Evolutionary conservation across 176 grass and related monocot species (phyloP).

Genomic region (Tuctoria greenei): DNA sequence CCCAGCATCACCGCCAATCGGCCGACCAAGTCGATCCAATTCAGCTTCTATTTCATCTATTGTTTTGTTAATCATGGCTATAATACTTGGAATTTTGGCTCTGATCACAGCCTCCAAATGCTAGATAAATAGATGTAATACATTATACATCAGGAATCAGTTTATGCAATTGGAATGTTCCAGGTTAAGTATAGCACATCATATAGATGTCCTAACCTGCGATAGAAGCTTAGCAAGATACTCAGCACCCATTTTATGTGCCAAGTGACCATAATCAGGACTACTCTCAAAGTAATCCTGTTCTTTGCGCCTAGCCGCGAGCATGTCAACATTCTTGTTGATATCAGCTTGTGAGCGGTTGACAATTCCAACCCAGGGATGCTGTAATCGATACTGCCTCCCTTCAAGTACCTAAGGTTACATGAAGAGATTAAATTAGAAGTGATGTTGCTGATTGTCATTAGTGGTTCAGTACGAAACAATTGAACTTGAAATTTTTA

Average conservation of each 20-base stretch:
- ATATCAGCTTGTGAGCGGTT: conserved; percentile 99
- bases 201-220: conserved; percentile 49
- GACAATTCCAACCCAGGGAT: conserved; percentile 97
- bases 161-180: conserved; percentile 3
- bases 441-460: neutral
- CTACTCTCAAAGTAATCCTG: conserved; percentile 91
- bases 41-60: conserved; percentile 98
- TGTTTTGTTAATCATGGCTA: conserved; percentile 97
- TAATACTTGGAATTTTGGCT: conserved; percentile 94
- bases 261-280: conserved; percentile 91
- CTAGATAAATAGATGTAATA: conserved; percentile 46
- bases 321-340: conserved; percentile 98
- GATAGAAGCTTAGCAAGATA: conserved; percentile 99
- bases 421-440: conserved; percentile 26
- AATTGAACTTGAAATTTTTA: conserved; percentile 25
- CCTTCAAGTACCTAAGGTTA: conserved; percentile 86
- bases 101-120: conserved; percentile 95
- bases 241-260: conserved; percentile 99
- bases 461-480: neutral
- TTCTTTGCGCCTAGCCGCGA: conserved; percentile 85
- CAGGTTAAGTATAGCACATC: neutral
- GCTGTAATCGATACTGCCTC: conserved; percentile 92
- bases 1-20: conserved; percentile 90
- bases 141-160: conserved; percentile 28
- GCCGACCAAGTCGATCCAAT: conserved; percentile 88